Base-by-base conservation (phyloP, 805 yeast species). In the Pichia eremophila region DNA sequence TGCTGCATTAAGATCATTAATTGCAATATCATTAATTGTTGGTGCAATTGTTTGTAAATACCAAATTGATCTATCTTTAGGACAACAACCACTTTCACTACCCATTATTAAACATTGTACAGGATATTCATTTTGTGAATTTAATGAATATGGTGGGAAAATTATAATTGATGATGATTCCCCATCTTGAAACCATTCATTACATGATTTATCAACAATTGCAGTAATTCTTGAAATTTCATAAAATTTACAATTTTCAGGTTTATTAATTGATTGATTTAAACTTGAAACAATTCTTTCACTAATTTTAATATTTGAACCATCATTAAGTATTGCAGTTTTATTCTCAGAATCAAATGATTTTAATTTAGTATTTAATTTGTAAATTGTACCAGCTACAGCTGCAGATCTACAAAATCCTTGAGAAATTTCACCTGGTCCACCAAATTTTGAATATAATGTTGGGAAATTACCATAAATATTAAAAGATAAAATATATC, bases 341-440 rank as follows among this genome's bases (percentile, higher is more conserved):
- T 85, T 82, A 31, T 78, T 68, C 28, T 63, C 67, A 35, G 83
- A 78, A 62, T 91, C 91, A 66, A 71, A 88, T 36, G 78, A 77
- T 6, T 68, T 68, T 45, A 91, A 65, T 38, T 73, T 68, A 15
- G 93, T 83, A 60, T 83, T 80, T 47, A 91, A 72, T 64, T 89
- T 88, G 68, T 93, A 91, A 34, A 95, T 87, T 46, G 97, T 84
- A 46, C 98, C 98, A 18, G 93, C 98, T 52, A 91, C 98, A 14
- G 99, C 99, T 4, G 98, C 98, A 49, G 95, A 85, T 57, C 99
- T 76, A 68, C 97, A 91, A 65, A 93, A 91, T 2, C 97, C 99
- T 68, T 91, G 99, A 15, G 95, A 82, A 28, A 91, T 71, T 66
- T 91, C 99, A 46, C 98, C 96, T 0, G 95, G 90, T 3, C 96